phyloP scores from a whole-genome alignment of 2,329 filamentous ascomycete species.

The Bipolaris bicolor region DNA sequence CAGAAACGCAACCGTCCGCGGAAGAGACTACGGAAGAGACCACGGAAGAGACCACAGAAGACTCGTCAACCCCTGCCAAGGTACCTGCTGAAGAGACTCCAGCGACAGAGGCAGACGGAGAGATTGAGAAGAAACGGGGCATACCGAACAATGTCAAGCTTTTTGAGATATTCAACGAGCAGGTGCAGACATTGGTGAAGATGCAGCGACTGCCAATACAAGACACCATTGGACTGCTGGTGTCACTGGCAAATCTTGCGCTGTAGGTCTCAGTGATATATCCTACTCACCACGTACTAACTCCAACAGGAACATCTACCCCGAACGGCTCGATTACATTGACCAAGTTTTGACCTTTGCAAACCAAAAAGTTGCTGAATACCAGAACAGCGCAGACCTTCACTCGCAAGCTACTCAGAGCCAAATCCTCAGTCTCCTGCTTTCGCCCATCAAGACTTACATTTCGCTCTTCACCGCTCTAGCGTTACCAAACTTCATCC shows the following conservation, averaged over 20 bases:
- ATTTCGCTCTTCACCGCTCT: constrained; percentile 95
- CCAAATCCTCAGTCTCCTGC: constrained; percentile 86
- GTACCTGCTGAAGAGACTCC: constrained; percentile 41
- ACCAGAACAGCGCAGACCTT: constrained; percentile 92
- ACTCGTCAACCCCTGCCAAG: constrained; percentile 37
- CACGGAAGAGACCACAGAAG: constrained; percentile 37
- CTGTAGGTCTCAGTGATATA: constrained; percentile 58
- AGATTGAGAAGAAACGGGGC: constrained; percentile 56
- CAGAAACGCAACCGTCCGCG: constrained; percentile 28
- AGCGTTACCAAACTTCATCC: constrained; percentile 88
- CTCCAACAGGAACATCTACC: constrained; percentile 77
- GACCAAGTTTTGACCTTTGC: constrained; percentile 93
- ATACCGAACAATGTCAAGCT: constrained; percentile 82
- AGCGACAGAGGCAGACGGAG: constrained; percentile 50
- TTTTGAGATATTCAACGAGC: constrained; percentile 96
- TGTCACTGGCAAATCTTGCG: constrained; percentile 91
- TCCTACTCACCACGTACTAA: constrained; percentile 30
- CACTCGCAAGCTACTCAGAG: constrained; percentile 87
- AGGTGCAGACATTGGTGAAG: constrained; percentile 92
- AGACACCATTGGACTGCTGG: constrained; percentile 90
- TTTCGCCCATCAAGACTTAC: constrained; percentile 88
- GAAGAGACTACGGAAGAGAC: constrained; percentile 41
- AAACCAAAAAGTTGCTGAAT: constrained; percentile 82
- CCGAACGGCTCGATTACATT: constrained; percentile 88
- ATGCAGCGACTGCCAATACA: constrained; percentile 90